A percentile compares a stretch with the other conserved stretches of the same genome.
phyloP scores from a whole-genome alignment of 192 early-diverging fungal genomes.

The Coemansia sp. region DNA sequence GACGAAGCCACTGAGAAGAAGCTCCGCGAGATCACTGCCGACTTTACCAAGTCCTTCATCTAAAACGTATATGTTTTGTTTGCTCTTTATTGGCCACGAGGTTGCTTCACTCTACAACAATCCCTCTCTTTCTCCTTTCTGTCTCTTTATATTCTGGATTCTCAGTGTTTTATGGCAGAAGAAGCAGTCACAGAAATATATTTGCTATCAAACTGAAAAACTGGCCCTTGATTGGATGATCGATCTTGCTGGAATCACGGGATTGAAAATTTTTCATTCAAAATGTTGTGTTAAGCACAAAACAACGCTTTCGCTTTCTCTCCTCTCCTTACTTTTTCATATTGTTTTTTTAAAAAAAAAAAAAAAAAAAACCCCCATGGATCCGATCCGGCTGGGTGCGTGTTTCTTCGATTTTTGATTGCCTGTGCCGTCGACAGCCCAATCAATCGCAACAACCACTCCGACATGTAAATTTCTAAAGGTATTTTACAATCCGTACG shows the following conservation, averaged over 20 bases:
- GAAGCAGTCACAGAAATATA: too few species aligned
- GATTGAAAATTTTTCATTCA: constrained; percentile 17
- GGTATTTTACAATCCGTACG: not conserved
- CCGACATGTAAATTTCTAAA: not conserved
- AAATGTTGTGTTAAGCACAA: not conserved
- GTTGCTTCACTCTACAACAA: constrained; percentile 5
- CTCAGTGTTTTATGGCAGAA: not conserved
- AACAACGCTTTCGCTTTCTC: constrained; percentile 24
- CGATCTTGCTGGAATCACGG: not conserved
- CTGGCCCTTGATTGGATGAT: not conserved
- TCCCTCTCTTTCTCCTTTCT: constrained; percentile 12
- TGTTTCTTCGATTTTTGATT: not conserved
- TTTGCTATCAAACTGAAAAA: not conserved
- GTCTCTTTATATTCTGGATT: constrained; percentile 7
- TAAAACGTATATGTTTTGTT: constrained; percentile 20
- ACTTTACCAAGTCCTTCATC: constrained; percentile 81
- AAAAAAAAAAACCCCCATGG: not conserved
- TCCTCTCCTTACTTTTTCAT: not conserved
- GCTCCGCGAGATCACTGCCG: constrained; percentile 84
- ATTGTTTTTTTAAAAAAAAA: not conserved
- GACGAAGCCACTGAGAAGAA: constrained; percentile 88
- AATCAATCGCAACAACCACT: not conserved
- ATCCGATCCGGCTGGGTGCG: not conserved
- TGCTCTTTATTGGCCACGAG: not conserved
- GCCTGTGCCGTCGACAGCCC: too few species aligned